A percentile compares a stretch with the other conserved stretches of the same genome.
Conservation (phyloP, 2,329 filamentous ascomycete genomes). For the Diplodia mutila region DNA sequence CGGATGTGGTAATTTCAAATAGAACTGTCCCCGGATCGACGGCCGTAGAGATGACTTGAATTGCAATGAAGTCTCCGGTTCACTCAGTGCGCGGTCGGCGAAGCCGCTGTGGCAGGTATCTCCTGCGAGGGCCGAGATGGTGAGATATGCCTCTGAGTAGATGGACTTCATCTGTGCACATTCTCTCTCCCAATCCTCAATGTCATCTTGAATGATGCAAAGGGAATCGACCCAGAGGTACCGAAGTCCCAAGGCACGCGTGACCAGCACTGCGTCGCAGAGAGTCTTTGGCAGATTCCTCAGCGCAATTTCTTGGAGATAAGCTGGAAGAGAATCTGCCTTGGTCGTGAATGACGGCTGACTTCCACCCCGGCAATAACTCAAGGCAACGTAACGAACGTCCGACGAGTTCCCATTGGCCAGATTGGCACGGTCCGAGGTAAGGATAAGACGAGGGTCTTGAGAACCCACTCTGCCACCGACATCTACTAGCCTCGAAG, state of each 20-base stretch:
- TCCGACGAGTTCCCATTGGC: neutral
- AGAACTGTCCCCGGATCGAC: neutral
- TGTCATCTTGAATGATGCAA: neutral
- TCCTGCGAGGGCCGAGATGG: neutral
- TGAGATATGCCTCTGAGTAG: neutral
- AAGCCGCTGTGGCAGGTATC: neutral
- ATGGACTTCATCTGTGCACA: neutral
- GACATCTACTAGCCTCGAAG: neutral
- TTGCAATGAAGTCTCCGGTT: neutral
- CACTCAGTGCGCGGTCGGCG: neutral
- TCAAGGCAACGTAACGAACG: neutral
- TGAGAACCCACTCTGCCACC: neutral
- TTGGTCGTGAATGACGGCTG: neutral
- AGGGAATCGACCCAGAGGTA: neutral
- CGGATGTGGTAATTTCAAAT: neutral
- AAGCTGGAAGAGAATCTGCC: neutral
- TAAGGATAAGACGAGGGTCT: neutral
- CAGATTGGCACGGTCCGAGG: neutral
- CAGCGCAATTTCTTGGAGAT: neutral
- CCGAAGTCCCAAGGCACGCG: neutral
- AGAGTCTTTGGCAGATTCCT: neutral
- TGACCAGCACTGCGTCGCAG: neutral
- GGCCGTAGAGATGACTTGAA: neutral
- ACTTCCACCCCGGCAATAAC: neutral
- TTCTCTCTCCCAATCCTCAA: neutral